These are phyloP conservation scores for Chlamydomonas applanata DNA, from an alignment of 139 green algal species.

Conservation along the genomic window DNA sequence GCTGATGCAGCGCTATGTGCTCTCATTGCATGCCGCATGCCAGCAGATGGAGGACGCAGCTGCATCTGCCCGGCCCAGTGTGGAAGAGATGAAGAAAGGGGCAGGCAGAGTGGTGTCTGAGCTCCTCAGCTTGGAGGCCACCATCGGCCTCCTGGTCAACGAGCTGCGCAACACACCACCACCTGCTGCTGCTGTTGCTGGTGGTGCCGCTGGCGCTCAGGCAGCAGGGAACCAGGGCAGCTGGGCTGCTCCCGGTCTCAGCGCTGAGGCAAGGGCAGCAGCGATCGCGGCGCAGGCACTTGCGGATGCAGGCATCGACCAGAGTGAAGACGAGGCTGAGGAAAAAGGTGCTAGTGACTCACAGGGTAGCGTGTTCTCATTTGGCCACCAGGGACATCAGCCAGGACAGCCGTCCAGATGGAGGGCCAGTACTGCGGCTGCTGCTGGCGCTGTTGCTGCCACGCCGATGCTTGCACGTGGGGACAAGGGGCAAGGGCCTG, in stretches of 20 bases:
- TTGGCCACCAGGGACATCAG: too few species aligned
- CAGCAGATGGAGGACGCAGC: not conserved
- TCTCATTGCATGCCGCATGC: slow-evolving; percentile 3
- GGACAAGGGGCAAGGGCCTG: too few species aligned
- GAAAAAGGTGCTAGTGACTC: not conserved
- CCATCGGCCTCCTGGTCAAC: not conserved
- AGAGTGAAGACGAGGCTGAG: not conserved
- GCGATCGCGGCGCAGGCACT: not conserved
- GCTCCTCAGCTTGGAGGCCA: not conserved
- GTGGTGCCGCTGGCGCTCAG: not conserved
- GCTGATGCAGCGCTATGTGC: not conserved
- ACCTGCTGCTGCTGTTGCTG: not conserved
- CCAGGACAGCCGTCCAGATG: too few species aligned
- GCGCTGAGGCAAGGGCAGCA: too few species aligned
- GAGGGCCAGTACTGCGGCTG: too few species aligned
- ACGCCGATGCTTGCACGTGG: too few species aligned
- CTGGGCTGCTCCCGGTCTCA: too few species aligned
- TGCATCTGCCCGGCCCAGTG: not conserved
- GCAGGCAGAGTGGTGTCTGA: not conserved
- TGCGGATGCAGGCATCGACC: not conserved
- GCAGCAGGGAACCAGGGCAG: too few species aligned
- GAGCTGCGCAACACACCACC: not conserved
- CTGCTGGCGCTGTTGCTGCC: too few species aligned
- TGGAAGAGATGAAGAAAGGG: not conserved
- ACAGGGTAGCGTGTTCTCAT: too few species aligned